Evolutionary conservation across 2,329 filamentous ascomycete species (phyloP), one percentile per base, ranked within the genome.

Genomic region (Gnomoniopsis sp.): DNA sequence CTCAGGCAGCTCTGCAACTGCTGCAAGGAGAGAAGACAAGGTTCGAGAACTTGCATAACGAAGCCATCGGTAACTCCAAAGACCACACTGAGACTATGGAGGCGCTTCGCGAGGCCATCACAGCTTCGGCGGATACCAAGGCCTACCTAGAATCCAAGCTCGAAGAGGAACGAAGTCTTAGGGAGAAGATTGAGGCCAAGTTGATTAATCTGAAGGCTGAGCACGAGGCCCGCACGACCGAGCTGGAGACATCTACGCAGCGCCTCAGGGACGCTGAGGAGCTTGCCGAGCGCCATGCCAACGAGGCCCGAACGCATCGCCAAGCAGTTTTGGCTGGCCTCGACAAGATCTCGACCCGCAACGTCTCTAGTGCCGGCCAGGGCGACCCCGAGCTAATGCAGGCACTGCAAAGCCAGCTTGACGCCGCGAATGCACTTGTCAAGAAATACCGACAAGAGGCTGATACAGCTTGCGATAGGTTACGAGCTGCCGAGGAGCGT

Each of bases 401-500:
- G 6, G 88, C 89, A 26, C 81, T 99, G 6, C 90, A 96, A 70
- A 83, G 85, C 48, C 95, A 98, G 70, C 79, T 96, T 15, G 83
- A 88, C 63, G 77, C 88, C 47, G 90, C 93, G 17, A 96, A 91
- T 67, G 81, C 80, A 2, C 77, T 98, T 70, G 91, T 93, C 30
- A 90, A 89, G 72, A 91, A 91, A 68, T 96, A 96, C 66, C 92
- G 97, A 71, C 82, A 88, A 61, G 93, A 96, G 60, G 93, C 93
- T 1, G 91, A 99, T 71, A 77, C 81, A 26, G 92, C 93, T 3
- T 89, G 91, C 0, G 92, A 97, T 69, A 96, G 93, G 71, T 80
- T 99, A 55, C 89, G 95, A 55, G 89, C 89, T 59, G 95, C 95
- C 3, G 96, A 99, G 74, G 96, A 98, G 76, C 88, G 95, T 46